phyloP scores from a whole-genome alignment of 805 yeast species.

The Candida krabiensis region DNA sequence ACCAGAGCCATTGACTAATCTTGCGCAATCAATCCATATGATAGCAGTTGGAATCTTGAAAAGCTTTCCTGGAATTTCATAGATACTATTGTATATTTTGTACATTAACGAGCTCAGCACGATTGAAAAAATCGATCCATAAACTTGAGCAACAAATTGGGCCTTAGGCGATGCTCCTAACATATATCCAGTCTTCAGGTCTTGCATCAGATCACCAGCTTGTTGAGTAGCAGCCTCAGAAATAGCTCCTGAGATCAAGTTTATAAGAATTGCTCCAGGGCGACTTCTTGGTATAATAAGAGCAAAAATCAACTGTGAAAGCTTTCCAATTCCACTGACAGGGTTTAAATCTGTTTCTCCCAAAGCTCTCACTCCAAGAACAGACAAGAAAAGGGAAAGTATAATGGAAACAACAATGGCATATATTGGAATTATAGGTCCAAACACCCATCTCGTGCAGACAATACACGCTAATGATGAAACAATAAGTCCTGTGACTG shows the following conservation, averaged over 20 bases:
- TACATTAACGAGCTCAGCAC: constrained; percentile 80
- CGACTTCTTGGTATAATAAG: constrained; percentile 68
- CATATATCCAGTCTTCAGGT: constrained; percentile 89
- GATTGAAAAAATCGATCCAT: constrained; percentile 86
- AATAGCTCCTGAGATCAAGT: constrained; percentile 91
- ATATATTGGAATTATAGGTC: constrained; percentile 66
- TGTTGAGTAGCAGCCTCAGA: constrained; percentile 99
- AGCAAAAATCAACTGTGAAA: constrained; percentile 88
- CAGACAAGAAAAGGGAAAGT: constrained; percentile 75
- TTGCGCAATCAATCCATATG: constrained; percentile 94
- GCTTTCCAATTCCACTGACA: constrained; percentile 93
- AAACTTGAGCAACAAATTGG: constrained; percentile 85
- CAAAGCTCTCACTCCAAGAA: constrained; percentile 87
- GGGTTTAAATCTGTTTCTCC: constrained; percentile 98
- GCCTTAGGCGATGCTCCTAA: constrained; percentile 91
- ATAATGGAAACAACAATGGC: constrained; percentile 67
- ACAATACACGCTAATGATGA: constrained; percentile 70
- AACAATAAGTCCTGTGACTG: constrained; percentile 57
- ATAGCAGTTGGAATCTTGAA: constrained; percentile 94
- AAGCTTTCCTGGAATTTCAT: constrained; percentile 77
- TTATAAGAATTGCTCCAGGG: constrained; percentile 81
- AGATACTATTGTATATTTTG: constrained; percentile 74
- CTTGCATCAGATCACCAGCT: constrained; percentile 98
- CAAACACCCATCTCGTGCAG: constrained; percentile 68
- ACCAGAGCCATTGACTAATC: constrained; percentile 88